Evolutionary conservation across 169 alveolate genomes (phyloP).

Genomic region (Eimeria praecox): DNA sequence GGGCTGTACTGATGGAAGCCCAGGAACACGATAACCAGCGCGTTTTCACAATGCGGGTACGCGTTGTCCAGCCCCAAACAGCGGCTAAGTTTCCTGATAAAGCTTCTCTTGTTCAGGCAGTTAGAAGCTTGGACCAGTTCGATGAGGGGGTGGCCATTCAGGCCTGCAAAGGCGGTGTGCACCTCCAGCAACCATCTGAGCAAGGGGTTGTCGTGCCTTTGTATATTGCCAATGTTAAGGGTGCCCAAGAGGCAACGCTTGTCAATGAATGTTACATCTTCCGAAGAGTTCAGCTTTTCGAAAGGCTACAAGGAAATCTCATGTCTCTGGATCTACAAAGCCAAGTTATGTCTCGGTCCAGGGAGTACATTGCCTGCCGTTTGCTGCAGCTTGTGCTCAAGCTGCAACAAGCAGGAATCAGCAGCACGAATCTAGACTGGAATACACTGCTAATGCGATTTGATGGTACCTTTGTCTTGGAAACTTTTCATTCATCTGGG

Average conservation of each 20-base stretch:
- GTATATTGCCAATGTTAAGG: not conserved
- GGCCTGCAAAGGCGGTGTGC: not conserved
- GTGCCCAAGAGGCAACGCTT: conserved; percentile 5
- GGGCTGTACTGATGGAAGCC: not conserved
- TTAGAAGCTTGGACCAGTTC: not conserved
- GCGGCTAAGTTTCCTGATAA: conserved; percentile 10
- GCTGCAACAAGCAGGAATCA: conserved; percentile 7
- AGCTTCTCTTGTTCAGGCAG: not conserved
- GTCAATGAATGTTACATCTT: not conserved
- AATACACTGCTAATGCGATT: not conserved
- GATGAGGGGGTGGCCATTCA: not conserved
- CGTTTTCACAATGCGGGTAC: not conserved
- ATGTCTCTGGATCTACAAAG: conserved; percentile 1
- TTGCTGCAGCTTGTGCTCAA: not conserved
- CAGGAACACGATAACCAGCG: not conserved
- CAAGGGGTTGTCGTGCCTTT: not conserved
- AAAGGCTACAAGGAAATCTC: conserved; percentile 2
- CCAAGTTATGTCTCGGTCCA: not conserved
- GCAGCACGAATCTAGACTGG: conserved; percentile 13
- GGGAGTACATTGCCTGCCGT: conserved; percentile 1
- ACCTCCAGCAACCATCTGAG: not conserved
- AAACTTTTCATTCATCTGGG: not conserved
- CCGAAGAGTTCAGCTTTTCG: not conserved
- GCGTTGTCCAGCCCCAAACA: not conserved
- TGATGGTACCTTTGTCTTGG: not conserved